phyloP scores from a whole-genome alignment of 352 stramenopile genomes.

The Elongisporangium prolatum region DNA sequence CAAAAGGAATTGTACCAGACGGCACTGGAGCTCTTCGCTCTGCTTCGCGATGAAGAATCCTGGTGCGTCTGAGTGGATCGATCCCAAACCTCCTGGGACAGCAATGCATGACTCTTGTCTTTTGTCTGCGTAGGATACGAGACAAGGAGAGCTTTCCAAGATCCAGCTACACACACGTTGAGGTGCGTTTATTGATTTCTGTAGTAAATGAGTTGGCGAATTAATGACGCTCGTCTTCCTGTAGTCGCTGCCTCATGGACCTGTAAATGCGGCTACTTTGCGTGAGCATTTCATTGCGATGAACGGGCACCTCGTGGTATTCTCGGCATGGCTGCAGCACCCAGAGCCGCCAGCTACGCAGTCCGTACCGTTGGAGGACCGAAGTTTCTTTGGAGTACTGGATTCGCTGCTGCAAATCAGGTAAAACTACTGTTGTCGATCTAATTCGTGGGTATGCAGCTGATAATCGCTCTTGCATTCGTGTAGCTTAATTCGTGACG shows the following conservation, averaged over 20 bases:
- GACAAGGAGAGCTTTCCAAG: constrained; percentile 80
- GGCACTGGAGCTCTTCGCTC: constrained; percentile 47
- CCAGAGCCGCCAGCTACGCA: constrained; percentile 68
- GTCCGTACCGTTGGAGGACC: constrained; percentile 54
- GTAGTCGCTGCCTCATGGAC: constrained; percentile 38
- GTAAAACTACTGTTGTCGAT: constrained; percentile 14
- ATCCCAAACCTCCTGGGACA: background rate
- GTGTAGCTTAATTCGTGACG: constrained; percentile 45
- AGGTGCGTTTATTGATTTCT: constrained; percentile 20
- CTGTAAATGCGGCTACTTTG: constrained; percentile 14
- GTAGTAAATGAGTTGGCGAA: background rate
- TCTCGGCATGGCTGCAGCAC: constrained; percentile 71
- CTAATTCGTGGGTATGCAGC: background rate
- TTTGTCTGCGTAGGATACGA: constrained; percentile 32
- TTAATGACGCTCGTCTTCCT: constrained; percentile 1
- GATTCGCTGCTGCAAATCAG: constrained; percentile 75
- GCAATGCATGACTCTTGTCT: background rate
- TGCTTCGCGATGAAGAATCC: constrained; percentile 68
- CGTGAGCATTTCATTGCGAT: constrained; percentile 33
- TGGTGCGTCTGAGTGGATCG: constrained; percentile 25
- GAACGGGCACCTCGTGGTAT: constrained; percentile 60
- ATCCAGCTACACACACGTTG: constrained; percentile 69
- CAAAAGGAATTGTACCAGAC: constrained; percentile 48
- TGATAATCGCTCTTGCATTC: constrained; percentile 5
- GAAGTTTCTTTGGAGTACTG: constrained; percentile 64